phyloP scores from a whole-genome alignment of 1,139 yeast genomes.

The Tardiomyces depauwii region DNA sequence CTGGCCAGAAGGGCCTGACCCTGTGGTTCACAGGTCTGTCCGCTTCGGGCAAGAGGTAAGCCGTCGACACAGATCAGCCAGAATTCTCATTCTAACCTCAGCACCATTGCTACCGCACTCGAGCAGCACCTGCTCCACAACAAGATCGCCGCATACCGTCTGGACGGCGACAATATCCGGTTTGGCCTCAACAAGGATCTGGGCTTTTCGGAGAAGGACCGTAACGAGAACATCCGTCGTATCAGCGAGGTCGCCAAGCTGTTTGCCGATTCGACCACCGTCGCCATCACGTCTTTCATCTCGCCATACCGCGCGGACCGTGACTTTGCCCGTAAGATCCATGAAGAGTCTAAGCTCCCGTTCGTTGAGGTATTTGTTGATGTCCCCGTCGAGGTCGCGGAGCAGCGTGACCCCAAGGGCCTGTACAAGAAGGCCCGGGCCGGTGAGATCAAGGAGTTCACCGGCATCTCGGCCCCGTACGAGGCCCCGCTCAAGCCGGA shows the following conservation, averaged over 20 bases:
- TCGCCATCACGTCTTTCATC: slow-evolving; percentile 83
- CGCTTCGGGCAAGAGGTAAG: slow-evolving; percentile 64
- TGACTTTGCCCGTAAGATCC: slow-evolving; percentile 73
- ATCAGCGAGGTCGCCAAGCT: slow-evolving; percentile 88
- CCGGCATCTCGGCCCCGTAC: slow-evolving; percentile 93
- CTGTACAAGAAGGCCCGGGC: slow-evolving; percentile 93
- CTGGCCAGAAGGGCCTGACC: slow-evolving; percentile 80
- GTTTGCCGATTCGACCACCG: slow-evolving; percentile 79
- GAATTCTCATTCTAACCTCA: background rate
- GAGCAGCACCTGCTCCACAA: slow-evolving; percentile 65
- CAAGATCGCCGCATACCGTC: slow-evolving; percentile 64
- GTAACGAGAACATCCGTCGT: slow-evolving; percentile 90
- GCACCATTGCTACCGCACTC: slow-evolving; percentile 89
- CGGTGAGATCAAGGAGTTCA: slow-evolving; percentile 86
- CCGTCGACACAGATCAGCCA: slow-evolving; percentile 1
- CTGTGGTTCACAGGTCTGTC: slow-evolving; percentile 93
- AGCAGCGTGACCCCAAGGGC: slow-evolving; percentile 94
- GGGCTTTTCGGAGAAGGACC: slow-evolving; percentile 83
- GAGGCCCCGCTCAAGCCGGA: slow-evolving; percentile 86
- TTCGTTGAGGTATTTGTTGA: slow-evolving; percentile 87
- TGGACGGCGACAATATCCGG: slow-evolving; percentile 91
- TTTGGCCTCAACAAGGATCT: slow-evolving; percentile 91
- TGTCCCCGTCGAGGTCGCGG: slow-evolving; percentile 89
- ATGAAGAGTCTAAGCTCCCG: slow-evolving; percentile 61
- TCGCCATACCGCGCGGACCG: slow-evolving; percentile 85